Conservation (phyloP, 169 alveolate species). For the Cryptosporidium xiaoi region DNA sequence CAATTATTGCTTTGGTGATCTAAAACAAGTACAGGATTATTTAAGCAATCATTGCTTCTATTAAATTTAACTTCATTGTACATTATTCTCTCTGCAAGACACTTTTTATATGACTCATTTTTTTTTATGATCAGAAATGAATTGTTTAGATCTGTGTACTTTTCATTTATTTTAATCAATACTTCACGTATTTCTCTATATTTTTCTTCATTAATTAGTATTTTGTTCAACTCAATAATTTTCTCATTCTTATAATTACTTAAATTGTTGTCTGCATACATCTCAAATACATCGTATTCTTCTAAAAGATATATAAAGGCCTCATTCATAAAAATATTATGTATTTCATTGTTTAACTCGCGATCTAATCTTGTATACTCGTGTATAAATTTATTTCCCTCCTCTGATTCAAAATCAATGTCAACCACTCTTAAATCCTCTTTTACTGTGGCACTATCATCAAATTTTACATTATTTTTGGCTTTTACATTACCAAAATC, state of each 20-base stretch:
- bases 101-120: not conserved
- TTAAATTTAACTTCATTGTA: conserved; percentile 34
- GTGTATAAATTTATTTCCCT: not conserved
- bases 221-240: not conserved
- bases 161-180: conserved; percentile 4
- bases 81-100: conserved; percentile 8
- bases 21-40: conserved; percentile 25
- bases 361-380: conserved; percentile 24
- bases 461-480: too few relatives aligned
- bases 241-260: not conserved
- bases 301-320: conserved; percentile 24
- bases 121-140: conserved; percentile 1
- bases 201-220: conserved; percentile 6
- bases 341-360: conserved; percentile 2
- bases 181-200: not conserved
- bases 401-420: conserved; percentile 1
- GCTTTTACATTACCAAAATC: too few relatives aligned
- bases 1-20: conserved; percentile 33
- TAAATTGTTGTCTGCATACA: too few relatives aligned
- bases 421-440: not conserved
- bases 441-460: too few relatives aligned
- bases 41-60: not conserved
- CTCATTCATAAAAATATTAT: conserved; percentile 10
- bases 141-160: conserved; percentile 2
- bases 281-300: conserved; percentile 4